Evolutionary conservation across 805 yeast species (phyloP), one percentile per base, ranked within the genome.

Genomic region (Pichia nanzhaoensis): DNA sequence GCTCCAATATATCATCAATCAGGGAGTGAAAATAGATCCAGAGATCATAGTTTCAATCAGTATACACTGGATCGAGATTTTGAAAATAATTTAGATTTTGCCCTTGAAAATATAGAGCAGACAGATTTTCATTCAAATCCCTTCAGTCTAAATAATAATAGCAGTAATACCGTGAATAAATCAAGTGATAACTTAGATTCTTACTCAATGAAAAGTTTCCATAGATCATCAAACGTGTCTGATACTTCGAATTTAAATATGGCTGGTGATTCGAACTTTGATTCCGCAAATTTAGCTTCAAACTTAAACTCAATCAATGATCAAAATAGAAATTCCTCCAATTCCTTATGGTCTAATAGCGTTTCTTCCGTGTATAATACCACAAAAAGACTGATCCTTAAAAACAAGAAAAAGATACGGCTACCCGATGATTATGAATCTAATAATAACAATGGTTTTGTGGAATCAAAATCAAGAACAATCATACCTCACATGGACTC

Each of bases 81-180:
- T 56, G 88, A 82, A 57, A 71, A 69, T 51, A 78, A 84, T 10
- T 66, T 81, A 47, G 84, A 80, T 54, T 77, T 77, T 39, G 91
- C 88, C 1, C 65, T 83, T 51, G 77, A 77, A 55, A 78, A 64
- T 60, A 70, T 68, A 52, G 70, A 64, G 54, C 67, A 57, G 44
- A 59, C 55, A 51, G 69, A 64, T 54, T 65, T 56, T 46, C 60
- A 56, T 57, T 28, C 19, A 3, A 38, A 65, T 57, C 44, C 50
- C 5, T 39, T 47, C 30, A 2, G 4, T 10, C 24, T 19, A 20
- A 22, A 46, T 10, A 46, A 34, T 19, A 39, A 37, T 33, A 14
- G 13, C 18, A 38, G 31, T 14, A 28, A 13, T 4, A 19, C 14
- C 20, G 13, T 21, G 13, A 41, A 22, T 12, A 21, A 65, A 61